Evolutionary conservation across 2,329 filamentous ascomycete species (phyloP).

Genomic region (Ophiocordyceps robertsii): DNA sequence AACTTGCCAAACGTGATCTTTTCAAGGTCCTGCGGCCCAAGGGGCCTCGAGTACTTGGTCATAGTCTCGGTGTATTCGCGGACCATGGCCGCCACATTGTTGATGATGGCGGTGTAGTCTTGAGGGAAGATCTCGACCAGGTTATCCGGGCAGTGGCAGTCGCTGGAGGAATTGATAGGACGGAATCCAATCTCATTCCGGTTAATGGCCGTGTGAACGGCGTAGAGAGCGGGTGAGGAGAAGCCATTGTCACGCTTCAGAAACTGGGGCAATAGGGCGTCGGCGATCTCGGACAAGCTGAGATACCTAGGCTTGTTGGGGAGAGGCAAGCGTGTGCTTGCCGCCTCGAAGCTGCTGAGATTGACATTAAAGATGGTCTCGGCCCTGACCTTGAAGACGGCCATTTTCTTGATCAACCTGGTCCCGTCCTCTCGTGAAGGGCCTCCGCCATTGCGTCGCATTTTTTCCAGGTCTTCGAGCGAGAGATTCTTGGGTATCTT

Average conservation of each 20-base stretch:
- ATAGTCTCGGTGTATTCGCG: constrained; percentile 16
- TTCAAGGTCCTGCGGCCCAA: constrained; percentile 6
- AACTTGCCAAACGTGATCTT: constrained; percentile 26
- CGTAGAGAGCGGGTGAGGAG: constrained; percentile 43
- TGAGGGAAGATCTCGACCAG: constrained; percentile 43
- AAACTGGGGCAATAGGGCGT: constrained; percentile 24
- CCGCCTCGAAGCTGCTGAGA: constrained; percentile 32
- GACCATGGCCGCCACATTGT: constrained; percentile 17
- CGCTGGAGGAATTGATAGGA: constrained; percentile 32
- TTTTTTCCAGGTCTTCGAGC: constrained; percentile 16
- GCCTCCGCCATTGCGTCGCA: constrained; percentile 21
- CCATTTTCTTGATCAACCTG: constrained; percentile 32
- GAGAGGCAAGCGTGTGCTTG: constrained; percentile 25
- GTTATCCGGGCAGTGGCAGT: constrained; percentile 33
- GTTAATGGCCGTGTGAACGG: constrained; percentile 52
- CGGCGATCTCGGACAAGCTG: constrained; percentile 36
- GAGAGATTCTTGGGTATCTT: constrained; percentile 14
- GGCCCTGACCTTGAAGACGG: constrained; percentile 26
- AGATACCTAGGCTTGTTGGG: constrained; percentile 26
- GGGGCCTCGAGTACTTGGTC: constrained; percentile 6
- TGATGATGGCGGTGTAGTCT: constrained; percentile 14
- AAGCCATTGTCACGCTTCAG: constrained; percentile 23
- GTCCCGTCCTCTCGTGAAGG: constrained; percentile 30
- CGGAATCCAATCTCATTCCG: constrained; percentile 48
- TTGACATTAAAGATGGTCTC: constrained; percentile 33